These are phyloP conservation scores for Debaryomyces tyrocola DNA, from an alignment of 805 yeast genomes.

Conservation along the genomic window DNA sequence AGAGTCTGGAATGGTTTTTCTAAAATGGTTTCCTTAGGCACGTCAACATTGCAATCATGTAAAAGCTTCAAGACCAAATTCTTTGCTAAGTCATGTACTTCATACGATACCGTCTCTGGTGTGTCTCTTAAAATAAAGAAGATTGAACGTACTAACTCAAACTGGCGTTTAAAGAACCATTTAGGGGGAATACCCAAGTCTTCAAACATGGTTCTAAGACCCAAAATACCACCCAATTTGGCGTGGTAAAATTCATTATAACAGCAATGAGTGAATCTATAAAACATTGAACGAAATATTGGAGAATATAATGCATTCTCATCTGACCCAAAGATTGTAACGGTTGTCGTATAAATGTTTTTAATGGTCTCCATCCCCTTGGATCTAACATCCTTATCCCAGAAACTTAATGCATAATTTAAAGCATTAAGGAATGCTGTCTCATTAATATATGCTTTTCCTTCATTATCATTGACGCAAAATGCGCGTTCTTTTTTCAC, in stretches of 20 bases:
- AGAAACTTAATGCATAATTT: constrained; percentile 76
- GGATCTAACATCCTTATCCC: constrained; percentile 65
- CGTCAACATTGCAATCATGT: constrained; percentile 59
- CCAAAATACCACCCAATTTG: constrained; percentile 87
- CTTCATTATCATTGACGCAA: constrained; percentile 77
- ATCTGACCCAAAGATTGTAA: constrained; percentile 61
- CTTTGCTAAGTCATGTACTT: constrained; percentile 72
- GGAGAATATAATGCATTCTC: constrained; percentile 72
- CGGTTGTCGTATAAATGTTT: constrained; percentile 59
- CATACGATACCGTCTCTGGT: constrained; percentile 81
- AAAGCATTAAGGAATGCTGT: constrained; percentile 72
- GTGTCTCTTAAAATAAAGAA: constrained; percentile 90
- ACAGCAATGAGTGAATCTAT: constrained; percentile 86
- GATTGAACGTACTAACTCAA: constrained; percentile 82
- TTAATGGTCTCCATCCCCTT: constrained; percentile 70
- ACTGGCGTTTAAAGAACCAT: constrained; percentile 77
- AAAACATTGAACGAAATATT: constrained; percentile 70
- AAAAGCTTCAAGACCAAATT: constrained; percentile 64
- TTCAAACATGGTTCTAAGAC: constrained; percentile 69
- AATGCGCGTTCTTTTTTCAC: constrained; percentile 69
- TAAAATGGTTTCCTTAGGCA: constrained; percentile 59
- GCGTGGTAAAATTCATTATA: constrained; percentile 84
- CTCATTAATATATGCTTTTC: constrained; percentile 66
- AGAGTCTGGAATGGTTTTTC: constrained; percentile 78
- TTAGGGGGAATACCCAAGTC: constrained; percentile 65